Base-by-base conservation (phyloP, 768 basidiomycete species). In the Xerocomellus dryophilus region DNA sequence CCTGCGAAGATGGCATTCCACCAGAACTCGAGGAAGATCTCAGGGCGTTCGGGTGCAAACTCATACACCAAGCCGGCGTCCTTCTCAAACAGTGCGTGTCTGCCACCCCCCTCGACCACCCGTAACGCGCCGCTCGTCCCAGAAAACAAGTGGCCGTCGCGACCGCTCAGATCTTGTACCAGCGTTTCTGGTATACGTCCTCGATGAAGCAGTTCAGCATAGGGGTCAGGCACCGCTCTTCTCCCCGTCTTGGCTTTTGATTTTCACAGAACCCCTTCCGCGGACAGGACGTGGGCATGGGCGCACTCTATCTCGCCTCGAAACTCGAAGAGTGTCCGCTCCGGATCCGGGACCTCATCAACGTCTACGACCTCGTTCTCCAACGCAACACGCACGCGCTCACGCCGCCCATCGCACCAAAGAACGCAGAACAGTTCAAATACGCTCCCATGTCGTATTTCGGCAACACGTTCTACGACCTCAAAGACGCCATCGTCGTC, bases 61-160 rank as follows among this genome's bases (percentile, higher is more conserved):
- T 98, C 55, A 93, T 99, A 20, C 92, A 98, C 65, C 87, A 97
- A 73, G 93, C 95, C 4, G 97, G 97, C 32, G 80, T 93, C 41
- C 78, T 98, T 51, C 77, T 98, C 61, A 86, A 88, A 68, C 88
- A 96, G 96, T 97, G 65, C 63, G 87, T 71, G 34, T 25, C 40
- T 12, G 21, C 36, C 38, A 10, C 34, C n/a, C 14, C 15, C 27
- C n/a, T 57, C 44, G 43, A 47, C 21, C 41, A 27, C 42, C 34
- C 51, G 38, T 63, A 23, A 63, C 46, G 20, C 50, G 43, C 34
- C 29, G 35, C 41, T 18, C 46, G 23, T 27, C 10, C 58, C 70
- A 91, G 89, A 72, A 97, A 98, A 60, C 97, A 99, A 68, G 95
- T 97, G 27, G 95, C 95, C 14, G 90, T 98, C 49, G 93, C 97